These are phyloP conservation scores for Magnusiomyces magnusii DNA, from an alignment of 1,139 yeast genomes.

Conservation along the genomic window DNA sequence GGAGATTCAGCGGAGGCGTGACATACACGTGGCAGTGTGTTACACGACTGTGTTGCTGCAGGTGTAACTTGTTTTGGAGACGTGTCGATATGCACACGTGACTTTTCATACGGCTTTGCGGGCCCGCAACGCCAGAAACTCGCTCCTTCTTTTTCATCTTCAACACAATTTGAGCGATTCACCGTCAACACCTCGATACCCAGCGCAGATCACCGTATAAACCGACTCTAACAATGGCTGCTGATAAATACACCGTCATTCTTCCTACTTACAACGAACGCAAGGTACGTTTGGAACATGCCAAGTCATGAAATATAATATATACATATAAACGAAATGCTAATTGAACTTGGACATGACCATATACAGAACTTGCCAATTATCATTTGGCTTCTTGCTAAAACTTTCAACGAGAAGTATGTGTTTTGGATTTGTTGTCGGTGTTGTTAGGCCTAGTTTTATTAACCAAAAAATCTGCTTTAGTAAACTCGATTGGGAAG, in stretches of 20 bases:
- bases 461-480: no score
- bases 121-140: background rate
- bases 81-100: background rate
- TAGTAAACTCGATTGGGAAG: slow-evolving; percentile 60
- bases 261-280: slow-evolving; percentile 76
- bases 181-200: background rate
- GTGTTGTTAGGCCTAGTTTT: no score
- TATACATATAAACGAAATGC: no score
- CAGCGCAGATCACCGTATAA: background rate
- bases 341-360: background rate
- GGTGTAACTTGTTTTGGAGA: background rate
- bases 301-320: no score
- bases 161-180: background rate
- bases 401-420: slow-evolving; percentile 51
- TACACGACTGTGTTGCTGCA: background rate
- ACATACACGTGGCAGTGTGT: no score
- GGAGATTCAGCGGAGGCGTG: no score
- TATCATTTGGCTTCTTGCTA: slow-evolving; percentile 61
- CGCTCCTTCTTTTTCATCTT: background rate
- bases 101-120: background rate
- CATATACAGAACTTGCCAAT: slow-evolving; percentile 50
- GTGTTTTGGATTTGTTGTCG: slow-evolving; percentile 10
- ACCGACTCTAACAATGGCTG: slow-evolving; percentile 12
- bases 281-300: slow-evolving; percentile 38
- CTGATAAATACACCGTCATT: slow-evolving; percentile 64